Percentiles rank a stretch among this genome's conserved stretches.
These are phyloP conservation scores for Chimonanthus salicifolius DNA, from an alignment of 164 flowering plant genomes.

Conservation along the genomic window DNA sequence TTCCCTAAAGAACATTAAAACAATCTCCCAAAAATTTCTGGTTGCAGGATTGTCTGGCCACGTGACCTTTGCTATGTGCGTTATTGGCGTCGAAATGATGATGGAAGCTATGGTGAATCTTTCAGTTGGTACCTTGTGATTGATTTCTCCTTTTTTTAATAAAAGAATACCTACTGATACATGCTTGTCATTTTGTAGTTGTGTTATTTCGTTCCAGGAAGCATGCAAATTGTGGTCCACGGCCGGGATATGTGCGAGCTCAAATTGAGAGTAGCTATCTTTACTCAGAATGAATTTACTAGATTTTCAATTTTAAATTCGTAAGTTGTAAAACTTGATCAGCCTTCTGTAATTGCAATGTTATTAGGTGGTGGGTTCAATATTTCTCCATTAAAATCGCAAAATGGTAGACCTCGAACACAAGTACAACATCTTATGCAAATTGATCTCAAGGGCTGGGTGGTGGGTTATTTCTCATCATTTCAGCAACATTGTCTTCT, in stretches of 20 bases:
- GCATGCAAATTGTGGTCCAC: slow-evolving; percentile 92
- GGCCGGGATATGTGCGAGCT: slow-evolving; percentile 94
- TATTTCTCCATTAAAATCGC: slow-evolving; percentile 84
- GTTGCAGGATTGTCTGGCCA: slow-evolving; percentile 88
- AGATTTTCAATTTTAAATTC: background rate
- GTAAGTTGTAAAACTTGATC: background rate
- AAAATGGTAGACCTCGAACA: slow-evolving; percentile 83
- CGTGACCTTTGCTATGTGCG: slow-evolving; percentile 99
- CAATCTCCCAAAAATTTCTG: background rate
- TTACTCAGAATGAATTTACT: slow-evolving; percentile 3
- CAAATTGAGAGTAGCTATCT: slow-evolving; percentile 75
- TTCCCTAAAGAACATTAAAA: background rate
- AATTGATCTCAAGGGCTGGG: slow-evolving; percentile 99
- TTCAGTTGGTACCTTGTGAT: background rate
- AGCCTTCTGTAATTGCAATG: slow-evolving; percentile 4
- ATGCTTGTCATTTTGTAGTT: slow-evolving; percentile 51
- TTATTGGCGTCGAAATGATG: slow-evolving; percentile 99
- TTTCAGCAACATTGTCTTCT: slow-evolving; percentile 95
- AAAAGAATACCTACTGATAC: slow-evolving; percentile 1
- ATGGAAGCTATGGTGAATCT: slow-evolving; percentile 89
- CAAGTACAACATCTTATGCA: slow-evolving; percentile 99
- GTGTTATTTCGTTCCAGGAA: slow-evolving; percentile 93
- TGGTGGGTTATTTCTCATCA: slow-evolving; percentile 72
- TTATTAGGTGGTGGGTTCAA: slow-evolving; percentile 90
- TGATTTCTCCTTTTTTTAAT: background rate